Conservation (phyloP, 192 early-diverging fungal genomes). For the Podila horticola region DNA sequence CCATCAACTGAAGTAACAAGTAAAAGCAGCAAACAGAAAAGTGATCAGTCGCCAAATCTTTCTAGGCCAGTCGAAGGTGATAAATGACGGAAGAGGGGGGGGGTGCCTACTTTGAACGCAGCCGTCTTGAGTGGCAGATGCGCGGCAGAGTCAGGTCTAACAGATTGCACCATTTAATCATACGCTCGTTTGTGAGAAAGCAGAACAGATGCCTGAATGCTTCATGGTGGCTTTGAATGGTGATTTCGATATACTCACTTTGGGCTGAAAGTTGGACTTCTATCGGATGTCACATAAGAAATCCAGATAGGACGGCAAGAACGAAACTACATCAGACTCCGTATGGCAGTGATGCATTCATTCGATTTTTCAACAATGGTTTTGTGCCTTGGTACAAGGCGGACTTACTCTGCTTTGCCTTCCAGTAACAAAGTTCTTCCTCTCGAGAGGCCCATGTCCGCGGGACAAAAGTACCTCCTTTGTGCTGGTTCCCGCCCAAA, state of each 20-base stretch:
- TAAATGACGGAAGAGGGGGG: too few species aligned
- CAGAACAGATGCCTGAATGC: too few species aligned
- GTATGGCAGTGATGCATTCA: too few species aligned
- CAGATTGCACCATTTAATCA: too few species aligned
- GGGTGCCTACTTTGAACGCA: conserved; percentile 19
- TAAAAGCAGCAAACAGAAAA: background rate
- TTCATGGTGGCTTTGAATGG: too few species aligned
- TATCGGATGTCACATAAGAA: too few species aligned
- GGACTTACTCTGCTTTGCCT: conserved; percentile 1
- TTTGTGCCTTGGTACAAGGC: background rate
- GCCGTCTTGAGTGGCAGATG: conserved; percentile 26
- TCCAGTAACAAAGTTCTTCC: background rate
- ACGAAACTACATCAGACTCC: too few species aligned
- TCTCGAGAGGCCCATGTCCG: background rate
- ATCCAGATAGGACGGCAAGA: too few species aligned
- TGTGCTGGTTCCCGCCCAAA: background rate
- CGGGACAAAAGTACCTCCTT: conserved; percentile 11
- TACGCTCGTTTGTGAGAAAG: too few species aligned
- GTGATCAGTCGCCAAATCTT: background rate
- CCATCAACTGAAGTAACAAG: conserved; percentile 14
- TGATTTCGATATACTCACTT: too few species aligned
- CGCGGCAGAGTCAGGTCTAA: conserved; percentile 19
- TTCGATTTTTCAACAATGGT: too few species aligned
- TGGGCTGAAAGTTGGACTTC: too few species aligned
- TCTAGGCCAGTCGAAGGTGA: background rate